A percentile compares a stretch with the other conserved stretches of the same genome.
Conservation (phyloP, 2,329 filamentous ascomycete genomes). For the Coniochaeta sp. region DNA sequence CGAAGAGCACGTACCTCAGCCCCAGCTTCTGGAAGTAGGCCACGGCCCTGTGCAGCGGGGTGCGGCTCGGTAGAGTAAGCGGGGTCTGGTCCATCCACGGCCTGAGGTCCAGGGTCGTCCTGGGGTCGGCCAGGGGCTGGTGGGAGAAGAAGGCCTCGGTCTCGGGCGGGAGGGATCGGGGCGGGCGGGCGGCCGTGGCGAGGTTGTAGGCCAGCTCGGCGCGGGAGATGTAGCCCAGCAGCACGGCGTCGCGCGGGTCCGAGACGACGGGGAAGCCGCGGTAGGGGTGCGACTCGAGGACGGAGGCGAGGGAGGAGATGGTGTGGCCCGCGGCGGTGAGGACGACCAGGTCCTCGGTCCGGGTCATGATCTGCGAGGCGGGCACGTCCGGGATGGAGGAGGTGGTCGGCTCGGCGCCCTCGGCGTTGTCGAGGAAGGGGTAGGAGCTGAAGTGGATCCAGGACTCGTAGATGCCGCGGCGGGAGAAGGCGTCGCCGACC, state of each 20-base stretch:
- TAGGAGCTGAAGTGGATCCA: slow-evolving; percentile 98
- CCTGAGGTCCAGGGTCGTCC: slow-evolving; percentile 73
- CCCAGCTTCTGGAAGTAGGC: slow-evolving; percentile 94
- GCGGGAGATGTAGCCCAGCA: slow-evolving; percentile 90
- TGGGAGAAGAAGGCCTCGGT: slow-evolving; percentile 81
- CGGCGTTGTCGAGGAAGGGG: slow-evolving; percentile 87
- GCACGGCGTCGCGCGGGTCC: slow-evolving; percentile 65
- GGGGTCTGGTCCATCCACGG: slow-evolving; percentile 99
- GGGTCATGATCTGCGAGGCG: slow-evolving; percentile 85
- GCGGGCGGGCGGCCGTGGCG: slow-evolving; percentile 47
- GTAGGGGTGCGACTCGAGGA: slow-evolving; percentile 69
- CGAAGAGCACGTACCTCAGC: slow-evolving; percentile 81
- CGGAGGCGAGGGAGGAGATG: slow-evolving; percentile 61
- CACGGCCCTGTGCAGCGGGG: slow-evolving; percentile 75
- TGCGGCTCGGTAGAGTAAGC: slow-evolving; percentile 73
- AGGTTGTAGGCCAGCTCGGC: slow-evolving; percentile 83
- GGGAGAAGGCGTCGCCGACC: slow-evolving; percentile 92
- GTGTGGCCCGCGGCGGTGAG: slow-evolving; percentile 86
- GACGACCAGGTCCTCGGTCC: slow-evolving; percentile 81
- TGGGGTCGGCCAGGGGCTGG: slow-evolving; percentile 71
- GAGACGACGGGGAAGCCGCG: slow-evolving; percentile 89
- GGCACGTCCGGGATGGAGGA: slow-evolving; percentile 67
- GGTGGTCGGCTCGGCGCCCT: slow-evolving; percentile 43
- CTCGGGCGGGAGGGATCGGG: slow-evolving; percentile 54
- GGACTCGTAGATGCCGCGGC: slow-evolving; percentile 89